phyloP scores from a whole-genome alignment of 495 filamentous ascomycete genomes.

The Pyrenopolyporus hunteri region DNA sequence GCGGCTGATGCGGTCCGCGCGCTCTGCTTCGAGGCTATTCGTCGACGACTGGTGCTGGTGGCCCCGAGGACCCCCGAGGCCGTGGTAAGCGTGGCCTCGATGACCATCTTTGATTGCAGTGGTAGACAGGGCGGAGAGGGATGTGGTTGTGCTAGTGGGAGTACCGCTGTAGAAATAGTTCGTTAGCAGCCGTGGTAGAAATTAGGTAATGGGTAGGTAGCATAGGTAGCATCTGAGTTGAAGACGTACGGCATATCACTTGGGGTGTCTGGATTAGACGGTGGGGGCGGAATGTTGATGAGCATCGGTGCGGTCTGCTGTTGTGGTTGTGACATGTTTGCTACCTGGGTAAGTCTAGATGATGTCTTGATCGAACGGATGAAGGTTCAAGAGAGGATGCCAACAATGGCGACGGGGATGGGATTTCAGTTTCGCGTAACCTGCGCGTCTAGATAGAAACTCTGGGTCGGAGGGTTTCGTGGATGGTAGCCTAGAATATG shows the following conservation, averaged over 20 bases:
- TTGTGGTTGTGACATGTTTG: conserved; percentile 51
- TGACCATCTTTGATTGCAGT: conserved; percentile 95
- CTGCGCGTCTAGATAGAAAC: conserved; percentile 1
- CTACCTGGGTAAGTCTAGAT: neutral
- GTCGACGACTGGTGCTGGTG: conserved; percentile 66
- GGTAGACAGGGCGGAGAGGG: conserved; percentile 84
- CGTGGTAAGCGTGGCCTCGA: conserved; percentile 67
- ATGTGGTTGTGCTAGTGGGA: conserved; percentile 86
- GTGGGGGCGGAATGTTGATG: conserved; percentile 84
- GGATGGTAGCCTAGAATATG: conserved; percentile 8
- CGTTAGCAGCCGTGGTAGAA: conserved; percentile 1
- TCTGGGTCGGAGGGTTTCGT: neutral
- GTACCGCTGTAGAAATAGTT: conserved; percentile 68
- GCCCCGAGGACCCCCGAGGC: conserved; percentile 53
- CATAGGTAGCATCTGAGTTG: conserved; percentile 10
- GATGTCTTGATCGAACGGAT: too few species aligned
- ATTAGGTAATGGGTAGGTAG: neutral
- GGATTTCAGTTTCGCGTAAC: conserved; percentile 8
- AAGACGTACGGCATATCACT: conserved; percentile 86
- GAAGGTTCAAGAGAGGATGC: too few species aligned
- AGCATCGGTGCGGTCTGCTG: conserved; percentile 63
- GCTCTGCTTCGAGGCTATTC: conserved; percentile 83
- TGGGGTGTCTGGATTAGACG: conserved; percentile 85
- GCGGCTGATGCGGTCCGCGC: conserved; percentile 90
- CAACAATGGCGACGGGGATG: neutral